phyloP scores from a whole-genome alignment of 2,329 filamentous ascomycete species.

The Aspergillus niger region DNA sequence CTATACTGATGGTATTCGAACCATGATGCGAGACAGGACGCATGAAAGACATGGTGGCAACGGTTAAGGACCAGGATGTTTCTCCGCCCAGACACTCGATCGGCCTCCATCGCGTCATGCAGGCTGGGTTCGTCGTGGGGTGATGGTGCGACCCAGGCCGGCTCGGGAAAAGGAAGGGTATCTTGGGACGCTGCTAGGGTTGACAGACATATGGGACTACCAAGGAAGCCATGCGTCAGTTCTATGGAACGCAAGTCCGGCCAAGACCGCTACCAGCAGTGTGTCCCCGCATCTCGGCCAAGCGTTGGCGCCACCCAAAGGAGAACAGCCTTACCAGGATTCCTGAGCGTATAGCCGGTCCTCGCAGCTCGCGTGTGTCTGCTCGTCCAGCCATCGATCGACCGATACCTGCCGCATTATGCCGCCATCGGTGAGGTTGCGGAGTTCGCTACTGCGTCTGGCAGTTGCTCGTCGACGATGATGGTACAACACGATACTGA shows the following conservation, averaged over 20 bases:
- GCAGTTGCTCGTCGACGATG: slow-evolving; percentile 11
- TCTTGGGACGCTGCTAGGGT: slow-evolving; percentile 25
- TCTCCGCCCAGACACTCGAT: neutral
- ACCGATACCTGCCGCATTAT: slow-evolving; percentile 25
- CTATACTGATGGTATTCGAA: slow-evolving; percentile 32
- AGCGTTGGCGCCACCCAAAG: slow-evolving; percentile 12
- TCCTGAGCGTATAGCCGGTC: slow-evolving; percentile 27
- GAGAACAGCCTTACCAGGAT: slow-evolving; percentile 29
- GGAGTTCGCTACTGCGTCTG: slow-evolving; percentile 17
- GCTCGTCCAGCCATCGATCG: slow-evolving; percentile 32
- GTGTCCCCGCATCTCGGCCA: slow-evolving; percentile 26
- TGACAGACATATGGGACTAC: slow-evolving; percentile 34
- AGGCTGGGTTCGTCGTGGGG: slow-evolving; percentile 5
- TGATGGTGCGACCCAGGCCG: slow-evolving; percentile 14
- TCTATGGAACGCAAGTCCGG: slow-evolving; percentile 6
- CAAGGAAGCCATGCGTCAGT: slow-evolving; percentile 16
- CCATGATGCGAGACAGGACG: slow-evolving; percentile 32
- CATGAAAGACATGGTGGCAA: slow-evolving; percentile 35
- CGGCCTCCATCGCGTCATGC: slow-evolving; percentile 6
- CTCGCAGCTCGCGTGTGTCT: slow-evolving; percentile 19
- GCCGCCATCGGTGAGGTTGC: slow-evolving; percentile 10
- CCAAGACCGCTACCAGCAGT: slow-evolving; percentile 24
- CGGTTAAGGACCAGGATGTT: slow-evolving; percentile 29
- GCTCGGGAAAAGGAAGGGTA: slow-evolving; percentile 22
- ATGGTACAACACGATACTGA: neutral